phyloP scores from a whole-genome alignment of 1,284 basidiomycete species.

The Trichosporon coremiiforme region DNA sequence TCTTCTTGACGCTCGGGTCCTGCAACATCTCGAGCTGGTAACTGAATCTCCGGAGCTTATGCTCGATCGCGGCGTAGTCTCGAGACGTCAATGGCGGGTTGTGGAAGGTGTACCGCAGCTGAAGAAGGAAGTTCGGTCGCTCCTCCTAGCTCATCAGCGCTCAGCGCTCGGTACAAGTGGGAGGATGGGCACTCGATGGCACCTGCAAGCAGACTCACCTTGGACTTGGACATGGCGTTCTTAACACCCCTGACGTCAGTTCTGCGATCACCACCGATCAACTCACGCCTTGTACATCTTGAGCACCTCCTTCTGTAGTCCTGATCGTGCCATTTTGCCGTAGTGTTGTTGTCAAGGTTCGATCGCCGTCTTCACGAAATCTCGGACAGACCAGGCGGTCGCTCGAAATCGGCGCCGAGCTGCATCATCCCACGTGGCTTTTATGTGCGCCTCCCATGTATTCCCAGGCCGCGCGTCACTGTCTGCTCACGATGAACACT shows the following conservation, averaged over 20 bases:
- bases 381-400: not conserved
- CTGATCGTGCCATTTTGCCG: conserved; percentile 45
- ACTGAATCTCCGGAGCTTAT: conserved; percentile 54
- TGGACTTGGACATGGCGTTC: conserved; percentile 46
- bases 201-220: conserved; percentile 29
- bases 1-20: conserved; percentile 44
- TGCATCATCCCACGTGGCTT: conserved; percentile 3
- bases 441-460: conserved; percentile 12
- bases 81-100: conserved; percentile 48
- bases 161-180: too few species aligned
- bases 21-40: conserved; percentile 54
- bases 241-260: conserved; percentile 41
- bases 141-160: conserved; percentile 24
- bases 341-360: not conserved
- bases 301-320: conserved; percentile 55
- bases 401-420: not conserved
- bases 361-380: not conserved
- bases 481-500: conserved; percentile 19
- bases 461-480: conserved; percentile 27
- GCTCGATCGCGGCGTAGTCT: conserved; percentile 56
- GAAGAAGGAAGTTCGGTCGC: conserved; percentile 46
- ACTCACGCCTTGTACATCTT: conserved; percentile 45
- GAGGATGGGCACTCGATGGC: too few species aligned
- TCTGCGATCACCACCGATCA: too few species aligned
- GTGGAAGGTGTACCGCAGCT: conserved; percentile 54